phyloP scores from a whole-genome alignment of 345 rosid genomes.

The Cardamine chenopodiifolia region DNA sequence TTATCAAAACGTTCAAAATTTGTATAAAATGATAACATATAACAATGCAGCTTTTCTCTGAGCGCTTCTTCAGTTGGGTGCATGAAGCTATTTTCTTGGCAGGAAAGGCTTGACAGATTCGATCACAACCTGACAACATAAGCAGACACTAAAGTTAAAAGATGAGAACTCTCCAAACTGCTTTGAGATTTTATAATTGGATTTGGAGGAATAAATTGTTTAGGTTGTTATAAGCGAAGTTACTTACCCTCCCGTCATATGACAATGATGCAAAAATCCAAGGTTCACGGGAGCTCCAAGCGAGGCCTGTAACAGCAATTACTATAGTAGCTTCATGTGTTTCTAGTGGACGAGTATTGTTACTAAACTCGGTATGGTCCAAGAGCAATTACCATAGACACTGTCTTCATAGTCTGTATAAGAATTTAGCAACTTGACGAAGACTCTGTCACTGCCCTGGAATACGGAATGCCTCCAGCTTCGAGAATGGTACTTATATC shows the following conservation, averaged over 20 bases:
- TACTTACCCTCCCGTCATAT: slow-evolving; percentile 89
- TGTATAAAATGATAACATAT: slow-evolving; percentile 6
- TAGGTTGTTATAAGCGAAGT: background rate
- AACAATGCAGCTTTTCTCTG: slow-evolving; percentile 3
- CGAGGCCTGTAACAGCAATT: slow-evolving; percentile 60
- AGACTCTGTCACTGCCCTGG: slow-evolving; percentile 92
- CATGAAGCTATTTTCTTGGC: slow-evolving; percentile 31
- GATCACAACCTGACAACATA: slow-evolving; percentile 34
- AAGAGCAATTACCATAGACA: slow-evolving; percentile 64
- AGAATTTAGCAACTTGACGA: slow-evolving; percentile 76
- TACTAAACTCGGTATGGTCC: slow-evolving; percentile 22
- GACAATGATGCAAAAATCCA: slow-evolving; percentile 90
- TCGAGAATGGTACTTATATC: slow-evolving; percentile 84
- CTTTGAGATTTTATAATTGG: background rate
- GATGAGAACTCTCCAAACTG: slow-evolving; percentile 4
- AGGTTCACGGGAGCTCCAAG: slow-evolving; percentile 88
- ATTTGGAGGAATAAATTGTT: background rate
- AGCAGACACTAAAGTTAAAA: slow-evolving; percentile 6
- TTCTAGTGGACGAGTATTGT: background rate
- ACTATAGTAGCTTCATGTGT: background rate
- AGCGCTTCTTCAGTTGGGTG: background rate
- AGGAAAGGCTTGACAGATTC: slow-evolving; percentile 43
- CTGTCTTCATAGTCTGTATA: slow-evolving; percentile 87
- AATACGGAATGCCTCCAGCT: slow-evolving; percentile 99
- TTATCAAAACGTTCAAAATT: slow-evolving; percentile 18